These are phyloP conservation scores for Talinum fruticosum DNA, from an alignment of 148 eudicot species.

Conservation along the genomic window DNA sequence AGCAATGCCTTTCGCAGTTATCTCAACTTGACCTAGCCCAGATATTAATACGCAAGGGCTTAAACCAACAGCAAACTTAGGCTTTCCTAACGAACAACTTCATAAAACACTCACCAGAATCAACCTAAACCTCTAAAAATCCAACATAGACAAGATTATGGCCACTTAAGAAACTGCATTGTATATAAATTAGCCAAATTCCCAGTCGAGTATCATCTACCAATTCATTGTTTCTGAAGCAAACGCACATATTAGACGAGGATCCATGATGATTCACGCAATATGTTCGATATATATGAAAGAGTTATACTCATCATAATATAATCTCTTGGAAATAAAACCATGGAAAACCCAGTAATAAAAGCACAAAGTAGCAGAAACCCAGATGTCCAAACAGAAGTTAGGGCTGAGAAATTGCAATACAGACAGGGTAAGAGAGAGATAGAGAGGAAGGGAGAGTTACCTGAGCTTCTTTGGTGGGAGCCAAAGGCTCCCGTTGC, in stretches of 20 bases:
- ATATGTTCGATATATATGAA: neutral
- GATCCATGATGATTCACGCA: neutral
- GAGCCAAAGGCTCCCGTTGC: slow-evolving; percentile 91
- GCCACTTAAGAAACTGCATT: neutral
- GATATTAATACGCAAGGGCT: neutral
- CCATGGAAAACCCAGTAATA: neutral
- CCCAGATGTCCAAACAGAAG: slow-evolving; percentile 5
- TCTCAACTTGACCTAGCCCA: neutral
- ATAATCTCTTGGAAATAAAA: neutral
- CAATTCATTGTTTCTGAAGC: neutral
- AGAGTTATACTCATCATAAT: neutral
- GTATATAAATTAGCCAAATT: slow-evolving; percentile 9
- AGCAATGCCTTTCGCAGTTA: neutral
- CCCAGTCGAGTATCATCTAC: neutral
- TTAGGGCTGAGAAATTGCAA: neutral
- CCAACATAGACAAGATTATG: neutral
- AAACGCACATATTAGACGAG: neutral
- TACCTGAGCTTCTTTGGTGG: slow-evolving; percentile 98
- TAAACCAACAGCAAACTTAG: slow-evolving; percentile 14
- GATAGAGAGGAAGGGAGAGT: neutral
- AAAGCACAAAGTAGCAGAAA: neutral
- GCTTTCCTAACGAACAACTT: slow-evolving; percentile 17
- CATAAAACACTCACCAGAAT: neutral
- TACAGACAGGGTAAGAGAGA: neutral
- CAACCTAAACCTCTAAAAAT: slow-evolving; percentile 3